A percentile compares a stretch with the other conserved stretches of the same genome.
These are phyloP conservation scores for Suillus plorans DNA, from an alignment of 768 basidiomycete species.

Conservation along the genomic window DNA sequence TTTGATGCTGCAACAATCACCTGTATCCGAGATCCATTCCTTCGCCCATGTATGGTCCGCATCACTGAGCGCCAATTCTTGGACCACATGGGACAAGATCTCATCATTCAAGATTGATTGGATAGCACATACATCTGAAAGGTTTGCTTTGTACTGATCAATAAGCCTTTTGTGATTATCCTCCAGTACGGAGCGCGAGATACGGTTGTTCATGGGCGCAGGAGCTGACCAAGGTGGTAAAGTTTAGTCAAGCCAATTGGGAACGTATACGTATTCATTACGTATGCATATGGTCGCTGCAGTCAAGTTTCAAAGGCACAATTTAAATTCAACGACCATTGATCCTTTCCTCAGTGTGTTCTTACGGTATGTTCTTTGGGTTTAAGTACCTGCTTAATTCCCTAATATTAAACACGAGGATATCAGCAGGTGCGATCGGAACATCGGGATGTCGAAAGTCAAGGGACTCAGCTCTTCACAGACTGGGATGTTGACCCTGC, in stretches of 20 bases:
- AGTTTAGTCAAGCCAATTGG: neutral
- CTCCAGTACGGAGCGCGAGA: slow-evolving; percentile 40
- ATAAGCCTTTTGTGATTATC: slow-evolving; percentile 48
- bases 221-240: neutral
- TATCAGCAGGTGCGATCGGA: neutral
- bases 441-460: neutral
- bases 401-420: neutral
- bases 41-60: slow-evolving; percentile 50
- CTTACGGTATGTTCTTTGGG: neutral
- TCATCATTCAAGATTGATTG: slow-evolving; percentile 53
- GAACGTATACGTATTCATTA: neutral
- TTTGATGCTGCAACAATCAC: slow-evolving; percentile 40
- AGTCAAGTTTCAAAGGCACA: neutral
- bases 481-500: neutral
- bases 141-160: slow-evolving; percentile 49
- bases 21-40: slow-evolving; percentile 65
- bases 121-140: slow-evolving; percentile 44
- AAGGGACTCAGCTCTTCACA: neutral
- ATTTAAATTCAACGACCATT: too few species aligned
- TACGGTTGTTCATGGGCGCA: slow-evolving; percentile 7
- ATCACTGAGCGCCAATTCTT: slow-evolving; percentile 54
- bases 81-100: slow-evolving; percentile 57
- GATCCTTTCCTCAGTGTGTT: too few species aligned
- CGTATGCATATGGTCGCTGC: neutral
- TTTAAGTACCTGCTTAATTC: neutral